phyloP scores from a whole-genome alignment of 148 eudicot species.

The Heliamphora exappendiculata region DNA sequence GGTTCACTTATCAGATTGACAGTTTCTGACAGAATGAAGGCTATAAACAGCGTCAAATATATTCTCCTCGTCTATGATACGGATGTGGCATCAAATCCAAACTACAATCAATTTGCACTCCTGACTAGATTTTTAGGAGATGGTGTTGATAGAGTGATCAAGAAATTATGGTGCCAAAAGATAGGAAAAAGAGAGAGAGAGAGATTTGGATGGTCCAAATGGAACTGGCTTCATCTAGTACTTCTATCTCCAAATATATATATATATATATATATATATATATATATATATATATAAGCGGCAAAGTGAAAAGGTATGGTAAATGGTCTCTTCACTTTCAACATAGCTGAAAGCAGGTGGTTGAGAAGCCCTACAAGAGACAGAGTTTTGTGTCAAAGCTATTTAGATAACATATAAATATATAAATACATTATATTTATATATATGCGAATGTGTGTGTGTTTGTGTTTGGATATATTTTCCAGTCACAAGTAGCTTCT shows the following conservation, averaged over 20 bases:
- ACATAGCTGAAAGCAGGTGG: not conserved
- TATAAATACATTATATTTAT: no score
- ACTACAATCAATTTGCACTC: no score
- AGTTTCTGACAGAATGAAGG: not conserved
- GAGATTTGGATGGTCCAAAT: not conserved
- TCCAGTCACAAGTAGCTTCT: no score
- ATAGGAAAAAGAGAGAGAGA: not conserved
- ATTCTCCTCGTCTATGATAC: not conserved
- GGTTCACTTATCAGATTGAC: not conserved
- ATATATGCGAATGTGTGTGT: no score
- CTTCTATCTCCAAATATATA: no score
- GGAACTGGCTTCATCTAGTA: not conserved
- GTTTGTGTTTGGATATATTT: no score
- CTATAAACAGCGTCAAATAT: not conserved
- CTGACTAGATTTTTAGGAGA: not conserved
- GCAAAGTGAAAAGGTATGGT: not conserved
- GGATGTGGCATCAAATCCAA: not conserved
- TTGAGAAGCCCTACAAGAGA: not conserved
- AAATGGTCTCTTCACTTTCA: not conserved
- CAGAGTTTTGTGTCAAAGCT: not conserved
- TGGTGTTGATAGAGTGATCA: not conserved
- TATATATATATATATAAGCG: no score
- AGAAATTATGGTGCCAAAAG: not conserved
- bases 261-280: no score
- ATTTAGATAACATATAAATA: no score